These are phyloP conservation scores for Skeletonema menzelii DNA, from an alignment of 108 stramenopile genomes.

Conservation along the genomic window DNA sequence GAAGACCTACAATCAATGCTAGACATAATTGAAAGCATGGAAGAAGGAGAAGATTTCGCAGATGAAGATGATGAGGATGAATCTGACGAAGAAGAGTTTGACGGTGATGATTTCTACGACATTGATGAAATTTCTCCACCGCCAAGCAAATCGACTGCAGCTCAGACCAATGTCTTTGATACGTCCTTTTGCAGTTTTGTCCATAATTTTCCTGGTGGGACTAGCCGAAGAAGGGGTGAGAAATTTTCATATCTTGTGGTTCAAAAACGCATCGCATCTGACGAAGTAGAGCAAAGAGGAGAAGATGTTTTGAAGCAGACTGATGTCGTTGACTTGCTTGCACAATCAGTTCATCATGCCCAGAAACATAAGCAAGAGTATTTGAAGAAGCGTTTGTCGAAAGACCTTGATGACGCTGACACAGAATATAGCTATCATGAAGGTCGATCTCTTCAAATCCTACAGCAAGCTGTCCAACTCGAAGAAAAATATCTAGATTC, in stretches of 20 bases:
- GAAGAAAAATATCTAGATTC: conserved; percentile 58
- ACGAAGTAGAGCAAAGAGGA: not conserved
- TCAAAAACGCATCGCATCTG: conserved; percentile 57
- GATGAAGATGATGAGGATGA: conserved; percentile 32
- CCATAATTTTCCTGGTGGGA: conserved; percentile 71
- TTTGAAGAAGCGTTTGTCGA: conserved; percentile 13
- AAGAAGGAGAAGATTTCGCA: conserved; percentile 30
- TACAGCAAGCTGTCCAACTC: conserved; percentile 43
- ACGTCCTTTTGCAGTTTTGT: conserved; percentile 83
- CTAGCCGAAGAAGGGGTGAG: conserved; percentile 57
- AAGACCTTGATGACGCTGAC: not conserved
- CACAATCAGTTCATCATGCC: conserved; percentile 46
- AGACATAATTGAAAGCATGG: conserved; percentile 18
- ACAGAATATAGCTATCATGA: conserved; percentile 7
- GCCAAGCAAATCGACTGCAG: conserved; percentile 2
- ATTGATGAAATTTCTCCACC: conserved; percentile 1
- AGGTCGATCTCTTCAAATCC: conserved; percentile 10
- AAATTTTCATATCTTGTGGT: conserved; percentile 85
- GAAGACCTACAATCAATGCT: conserved; percentile 35
- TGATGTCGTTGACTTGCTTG: conserved; percentile 56
- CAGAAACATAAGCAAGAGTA: conserved; percentile 29
- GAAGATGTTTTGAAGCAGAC: not conserved
- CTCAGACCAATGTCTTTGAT: conserved; percentile 62
- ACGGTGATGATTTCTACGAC: conserved; percentile 16
- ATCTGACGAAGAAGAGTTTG: conserved; percentile 35